Percentiles rank a stretch among this genome's conserved stretches.
Evolutionary conservation across 2,329 filamentous ascomycete genomes (phyloP).

Genomic region (Claviceps spartinae): DNA sequence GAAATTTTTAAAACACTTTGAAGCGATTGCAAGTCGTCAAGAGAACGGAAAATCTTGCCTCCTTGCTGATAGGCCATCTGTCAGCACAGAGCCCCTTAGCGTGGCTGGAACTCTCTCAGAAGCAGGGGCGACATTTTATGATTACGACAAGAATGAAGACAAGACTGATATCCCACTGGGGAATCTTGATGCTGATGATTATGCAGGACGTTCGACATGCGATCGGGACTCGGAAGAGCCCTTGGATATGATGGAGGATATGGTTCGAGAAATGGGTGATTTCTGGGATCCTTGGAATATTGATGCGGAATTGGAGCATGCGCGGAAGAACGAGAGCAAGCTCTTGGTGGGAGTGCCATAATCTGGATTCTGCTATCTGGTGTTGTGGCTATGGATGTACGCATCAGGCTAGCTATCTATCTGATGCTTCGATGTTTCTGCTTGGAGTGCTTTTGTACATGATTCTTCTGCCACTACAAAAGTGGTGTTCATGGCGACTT

Average conservation of each 20-base stretch:
- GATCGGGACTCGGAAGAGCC: conserved; percentile 16
- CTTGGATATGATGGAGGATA: conserved; percentile 22
- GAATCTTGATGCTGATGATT: background rate
- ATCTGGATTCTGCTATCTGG: background rate
- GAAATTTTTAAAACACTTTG: conserved; percentile 35
- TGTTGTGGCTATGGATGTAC: background rate
- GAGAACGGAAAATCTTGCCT: conserved; percentile 18
- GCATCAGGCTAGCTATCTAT: background rate
- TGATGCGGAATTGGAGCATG: conserved; percentile 22
- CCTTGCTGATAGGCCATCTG: conserved; percentile 25
- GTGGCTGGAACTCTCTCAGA: conserved; percentile 15
- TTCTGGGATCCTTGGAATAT: conserved; percentile 22
- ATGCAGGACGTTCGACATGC: conserved; percentile 2
- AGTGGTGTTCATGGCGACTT: background rate
- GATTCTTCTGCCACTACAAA: background rate
- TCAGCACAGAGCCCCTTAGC: conserved; percentile 12
- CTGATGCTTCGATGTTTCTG: background rate
- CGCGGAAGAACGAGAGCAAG: conserved; percentile 9
- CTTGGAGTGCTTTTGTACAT: background rate
- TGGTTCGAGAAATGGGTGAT: conserved; percentile 23
- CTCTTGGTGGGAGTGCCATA: background rate
- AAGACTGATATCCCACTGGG: background rate
- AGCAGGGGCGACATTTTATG: conserved; percentile 9
- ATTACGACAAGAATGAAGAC: background rate
- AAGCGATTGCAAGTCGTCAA: conserved; percentile 25